Evolutionary conservation across 768 basidiomycete genomes (phyloP).

Genomic region (Leccinum variicolor): DNA sequence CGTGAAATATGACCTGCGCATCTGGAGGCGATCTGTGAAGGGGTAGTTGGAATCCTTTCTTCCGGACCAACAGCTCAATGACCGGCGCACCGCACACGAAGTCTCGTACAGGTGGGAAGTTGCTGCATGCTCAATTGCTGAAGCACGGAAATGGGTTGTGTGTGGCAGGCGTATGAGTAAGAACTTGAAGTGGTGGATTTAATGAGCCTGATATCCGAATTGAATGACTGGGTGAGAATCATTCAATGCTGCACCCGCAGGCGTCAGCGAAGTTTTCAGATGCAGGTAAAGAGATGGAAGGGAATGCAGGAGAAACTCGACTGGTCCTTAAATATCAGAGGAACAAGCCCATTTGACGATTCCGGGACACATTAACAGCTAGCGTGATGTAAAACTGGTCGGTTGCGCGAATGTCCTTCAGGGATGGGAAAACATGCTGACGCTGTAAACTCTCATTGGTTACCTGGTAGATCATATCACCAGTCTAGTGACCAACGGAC

Average conservation of each 20-base stretch:
- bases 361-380: conserved; percentile 24
- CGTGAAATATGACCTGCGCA: conserved; percentile 74
- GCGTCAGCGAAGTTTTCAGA: conserved; percentile 9
- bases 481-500: conserved; percentile 2
- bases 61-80: background rate
- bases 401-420: conserved; percentile 22
- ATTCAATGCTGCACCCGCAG: conserved; percentile 20
- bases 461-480: conserved; percentile 14
- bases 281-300: background rate
- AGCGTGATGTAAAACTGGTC: conserved; percentile 34
- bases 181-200: conserved; percentile 26
- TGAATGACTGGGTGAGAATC: conserved; percentile 24
- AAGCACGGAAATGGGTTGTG: conserved; percentile 7
- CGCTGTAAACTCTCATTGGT: conserved; percentile 15
- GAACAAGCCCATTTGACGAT: conserved; percentile 16
- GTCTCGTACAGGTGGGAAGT: conserved; percentile 57
- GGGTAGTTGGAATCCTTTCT: background rate
- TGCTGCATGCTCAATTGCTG: conserved; percentile 47
- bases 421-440: conserved; percentile 24
- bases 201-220: conserved; percentile 23
- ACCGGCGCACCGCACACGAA: conserved; percentile 46
- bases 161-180: conserved; percentile 20
- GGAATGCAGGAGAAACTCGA: conserved; percentile 9
- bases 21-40: conserved; percentile 50
- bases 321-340: conserved; percentile 31